A percentile compares a stretch with the other conserved stretches of the same genome.
phyloP scores from a whole-genome alignment of 176 grass and related monocot genomes.

The Aechmea fasciata region DNA sequence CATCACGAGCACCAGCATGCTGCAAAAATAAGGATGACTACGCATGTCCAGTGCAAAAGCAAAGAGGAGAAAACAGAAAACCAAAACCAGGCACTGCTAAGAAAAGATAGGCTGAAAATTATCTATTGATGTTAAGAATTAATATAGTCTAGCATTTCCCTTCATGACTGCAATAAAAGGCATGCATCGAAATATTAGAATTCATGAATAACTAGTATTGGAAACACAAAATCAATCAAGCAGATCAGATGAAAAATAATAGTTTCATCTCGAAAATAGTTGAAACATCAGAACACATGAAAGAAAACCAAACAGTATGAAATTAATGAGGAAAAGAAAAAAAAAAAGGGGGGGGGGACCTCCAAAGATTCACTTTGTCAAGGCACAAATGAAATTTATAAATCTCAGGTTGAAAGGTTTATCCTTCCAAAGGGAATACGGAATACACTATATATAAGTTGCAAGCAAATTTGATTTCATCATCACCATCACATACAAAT shows the following conservation, averaged over 20 bases:
- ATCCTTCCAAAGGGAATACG: too few relatives aligned
- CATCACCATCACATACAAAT: too few relatives aligned
- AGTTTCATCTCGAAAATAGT: not conserved
- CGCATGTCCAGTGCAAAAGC: slow-evolving; percentile 7
- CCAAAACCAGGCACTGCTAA: not conserved
- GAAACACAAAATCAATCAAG: not conserved
- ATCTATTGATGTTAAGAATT: not conserved
- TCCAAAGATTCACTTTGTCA: too few relatives aligned
- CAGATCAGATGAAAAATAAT: not conserved
- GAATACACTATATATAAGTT: too few relatives aligned
- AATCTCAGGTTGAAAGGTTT: too few relatives aligned
- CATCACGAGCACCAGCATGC: slow-evolving; percentile 85
- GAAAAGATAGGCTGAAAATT: not conserved
- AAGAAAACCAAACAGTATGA: too few relatives aligned
- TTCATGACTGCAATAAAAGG: not conserved
- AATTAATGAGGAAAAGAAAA: too few relatives aligned
- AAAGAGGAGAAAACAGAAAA: not conserved
- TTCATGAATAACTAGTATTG: not conserved
- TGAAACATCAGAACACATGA: too few relatives aligned
- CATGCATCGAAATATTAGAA: not conserved
- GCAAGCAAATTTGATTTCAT: too few relatives aligned
- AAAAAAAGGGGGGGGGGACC: too few relatives aligned
- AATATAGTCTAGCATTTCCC: not conserved
- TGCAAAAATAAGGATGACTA: slow-evolving; percentile 13
- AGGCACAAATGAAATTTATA: too few relatives aligned